A percentile compares a stretch with the other conserved stretches of the same genome.
phyloP scores from a whole-genome alignment of 257 asterid genomes.

The Leptodermis oblonga region DNA sequence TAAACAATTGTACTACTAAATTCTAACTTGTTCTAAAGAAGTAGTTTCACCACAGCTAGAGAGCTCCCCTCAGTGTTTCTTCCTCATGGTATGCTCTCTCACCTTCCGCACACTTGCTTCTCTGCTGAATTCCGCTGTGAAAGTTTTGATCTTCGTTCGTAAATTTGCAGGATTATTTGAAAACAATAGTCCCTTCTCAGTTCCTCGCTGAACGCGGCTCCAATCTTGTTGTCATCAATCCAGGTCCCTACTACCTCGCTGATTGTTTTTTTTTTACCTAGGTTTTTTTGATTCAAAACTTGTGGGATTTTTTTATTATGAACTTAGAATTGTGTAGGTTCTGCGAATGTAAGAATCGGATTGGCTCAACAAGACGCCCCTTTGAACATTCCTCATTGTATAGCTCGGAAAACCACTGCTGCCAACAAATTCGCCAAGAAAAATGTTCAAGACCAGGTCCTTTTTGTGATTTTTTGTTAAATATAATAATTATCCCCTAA shows the following conservation, averaged over 20 bases:
- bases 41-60: not conserved
- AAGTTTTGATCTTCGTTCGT: conserved; percentile 2
- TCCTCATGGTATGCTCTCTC: conserved; percentile 31
- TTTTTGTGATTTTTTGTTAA: not conserved
- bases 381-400: conserved; percentile 73
- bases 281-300: not conserved
- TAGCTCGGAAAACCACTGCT: conserved; percentile 63
- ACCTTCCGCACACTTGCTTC: conserved; percentile 4
- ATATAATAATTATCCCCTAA: not conserved
- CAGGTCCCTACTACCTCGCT: conserved; percentile 43
- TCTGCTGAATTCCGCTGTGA: not conserved
- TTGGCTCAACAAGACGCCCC: conserved; percentile 81
- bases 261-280: not conserved
- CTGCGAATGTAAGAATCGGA: conserved; percentile 84
- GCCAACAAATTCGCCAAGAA: conserved; percentile 48
- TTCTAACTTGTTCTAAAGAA: too few species aligned
- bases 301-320: not conserved
- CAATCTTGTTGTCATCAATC: conserved; percentile 89
- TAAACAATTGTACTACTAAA: too few species aligned
- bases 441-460: conserved; percentile 84
- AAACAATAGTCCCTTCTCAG: conserved; percentile 78
- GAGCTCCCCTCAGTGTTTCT: not conserved
- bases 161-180: conserved; percentile 65
- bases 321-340: conserved; percentile 27
- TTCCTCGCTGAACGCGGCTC: conserved; percentile 92